phyloP scores from a whole-genome alignment of 83 land plant species.

The Thuja plicata region DNA sequence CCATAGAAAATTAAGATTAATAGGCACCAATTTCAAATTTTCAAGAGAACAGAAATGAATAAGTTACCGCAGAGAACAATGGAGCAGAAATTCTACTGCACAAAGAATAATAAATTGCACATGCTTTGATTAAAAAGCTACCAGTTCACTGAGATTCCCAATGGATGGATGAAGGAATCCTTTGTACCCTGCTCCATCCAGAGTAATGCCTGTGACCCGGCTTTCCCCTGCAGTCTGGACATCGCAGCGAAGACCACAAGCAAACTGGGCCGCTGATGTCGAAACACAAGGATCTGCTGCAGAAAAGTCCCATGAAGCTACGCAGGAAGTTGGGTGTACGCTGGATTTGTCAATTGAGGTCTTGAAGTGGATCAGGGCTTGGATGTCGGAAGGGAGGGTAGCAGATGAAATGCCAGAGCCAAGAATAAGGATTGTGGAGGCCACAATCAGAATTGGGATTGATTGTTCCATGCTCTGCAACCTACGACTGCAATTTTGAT shows the following conservation, averaged over 20 bases:
- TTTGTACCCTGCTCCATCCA: background rate
- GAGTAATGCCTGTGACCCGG: background rate
- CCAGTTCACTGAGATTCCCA: background rate
- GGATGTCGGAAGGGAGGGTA: background rate
- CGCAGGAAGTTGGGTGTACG: background rate
- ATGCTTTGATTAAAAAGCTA: background rate
- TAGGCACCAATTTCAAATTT: background rate
- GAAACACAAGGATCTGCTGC: slow-evolving; percentile 1
- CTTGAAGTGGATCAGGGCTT: slow-evolving; percentile 1
- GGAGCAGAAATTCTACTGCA: background rate
- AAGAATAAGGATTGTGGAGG: background rate
- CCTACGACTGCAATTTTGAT: background rate
- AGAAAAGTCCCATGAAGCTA: slow-evolving; percentile 4
- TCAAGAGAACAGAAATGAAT: background rate
- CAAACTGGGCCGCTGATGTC: background rate
- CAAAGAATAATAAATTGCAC: too few relatives aligned
- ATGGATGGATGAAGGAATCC: background rate
- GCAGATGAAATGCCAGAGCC: background rate
- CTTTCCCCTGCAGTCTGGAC: background rate
- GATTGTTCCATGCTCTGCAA: background rate
- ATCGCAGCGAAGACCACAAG: slow-evolving; percentile 7
- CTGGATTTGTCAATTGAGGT: background rate
- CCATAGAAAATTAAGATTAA: background rate
- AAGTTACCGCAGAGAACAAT: background rate
- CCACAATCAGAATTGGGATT: background rate